Base-by-base conservation (phyloP, 2,329 filamentous ascomycete species). In the Aspergillus eucalypticola region DNA sequence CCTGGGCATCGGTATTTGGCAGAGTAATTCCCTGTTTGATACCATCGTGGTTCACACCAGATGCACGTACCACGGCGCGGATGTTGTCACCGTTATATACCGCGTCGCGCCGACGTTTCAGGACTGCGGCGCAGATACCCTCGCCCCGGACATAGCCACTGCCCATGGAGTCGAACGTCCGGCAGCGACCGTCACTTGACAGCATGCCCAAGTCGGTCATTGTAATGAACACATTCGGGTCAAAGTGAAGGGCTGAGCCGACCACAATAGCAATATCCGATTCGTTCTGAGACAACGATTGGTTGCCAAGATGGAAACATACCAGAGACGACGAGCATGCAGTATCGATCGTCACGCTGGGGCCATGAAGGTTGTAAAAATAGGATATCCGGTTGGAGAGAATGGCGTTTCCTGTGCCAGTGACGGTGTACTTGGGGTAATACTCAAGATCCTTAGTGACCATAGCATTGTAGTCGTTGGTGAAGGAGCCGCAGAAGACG, bases 281-380 rank as follows among this genome's bases (percentile, higher is more conserved):
- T 29, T 29, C 27, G 6, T 29, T 29, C 27, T 29, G 27, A 29
- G 27, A 29, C 8, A 29, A 29, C 27, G 27, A 29, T 29, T 6
- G 56, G 58, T n/a, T 66, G 1, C 62, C 69, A 35, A 65, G 52
- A 46, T 72, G 66, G 10, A 72, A 21, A 2, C 61, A 62, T 3
- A 68, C 60, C 13, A 79, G 58, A 51, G 66, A 71, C 0, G 74
- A 74, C 0, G 75, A 77, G 57, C 78, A 80, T 3, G 76, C 78
- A 0, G 78, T 79, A 25, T 79, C 76, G 38, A 80, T 67, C 1
- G 74, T 77, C 60, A 75, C 67, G 21, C 64, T 69, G 0, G 76
- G 72, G 0, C 77, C 76, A 5, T 71, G 65, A 59, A 71, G 68
- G 61, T 77, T 68, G 60, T 75, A 78, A 54, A 76, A 75, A 64